Evolutionary conservation across 805 yeast species (phyloP).

Genomic region (Kluyveromyces dobzhanskii): DNA sequence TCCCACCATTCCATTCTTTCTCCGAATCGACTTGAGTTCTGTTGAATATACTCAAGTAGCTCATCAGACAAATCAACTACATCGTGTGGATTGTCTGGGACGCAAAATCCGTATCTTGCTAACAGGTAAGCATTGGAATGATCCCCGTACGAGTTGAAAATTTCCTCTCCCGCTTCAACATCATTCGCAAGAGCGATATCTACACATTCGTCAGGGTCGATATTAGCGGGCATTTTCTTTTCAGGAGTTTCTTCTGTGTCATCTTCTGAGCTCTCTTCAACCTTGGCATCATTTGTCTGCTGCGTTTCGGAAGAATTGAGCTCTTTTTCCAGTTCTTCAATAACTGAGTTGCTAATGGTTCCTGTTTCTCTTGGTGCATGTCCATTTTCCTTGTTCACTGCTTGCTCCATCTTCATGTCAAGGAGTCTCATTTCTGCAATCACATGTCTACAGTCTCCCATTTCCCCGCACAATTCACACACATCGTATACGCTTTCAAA

Average conservation of each 20-base stretch:
- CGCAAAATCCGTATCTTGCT: slow-evolving; percentile 72
- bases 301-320: slow-evolving; percentile 6
- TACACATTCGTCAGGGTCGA: slow-evolving; percentile 45
- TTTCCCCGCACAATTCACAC: slow-evolving; percentile 43
- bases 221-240: slow-evolving; percentile 24
- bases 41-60: slow-evolving; percentile 9
- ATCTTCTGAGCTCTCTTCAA: slow-evolving; percentile 11
- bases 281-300: slow-evolving; percentile 9
- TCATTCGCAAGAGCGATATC: slow-evolving; percentile 48
- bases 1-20: slow-evolving; percentile 22
- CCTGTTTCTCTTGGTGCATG: slow-evolving; percentile 1
- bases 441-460: slow-evolving; percentile 35
- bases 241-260: slow-evolving; percentile 10
- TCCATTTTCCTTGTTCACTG: background rate
- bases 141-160: slow-evolving; percentile 80
- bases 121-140: slow-evolving; percentile 56
- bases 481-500: slow-evolving; percentile 52
- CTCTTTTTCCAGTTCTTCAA: slow-evolving; percentile 23
- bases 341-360: slow-evolving; percentile 22
- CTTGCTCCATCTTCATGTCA: slow-evolving; percentile 14
- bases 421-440: slow-evolving; percentile 14
- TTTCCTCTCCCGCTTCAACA: slow-evolving; percentile 45
- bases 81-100: slow-evolving; percentile 46
- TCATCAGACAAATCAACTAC: slow-evolving; percentile 44
- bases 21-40: slow-evolving; percentile 8